These are phyloP conservation scores for Teunomyces tritomae DNA, from an alignment of 805 yeast species.

Conservation along the genomic window DNA sequence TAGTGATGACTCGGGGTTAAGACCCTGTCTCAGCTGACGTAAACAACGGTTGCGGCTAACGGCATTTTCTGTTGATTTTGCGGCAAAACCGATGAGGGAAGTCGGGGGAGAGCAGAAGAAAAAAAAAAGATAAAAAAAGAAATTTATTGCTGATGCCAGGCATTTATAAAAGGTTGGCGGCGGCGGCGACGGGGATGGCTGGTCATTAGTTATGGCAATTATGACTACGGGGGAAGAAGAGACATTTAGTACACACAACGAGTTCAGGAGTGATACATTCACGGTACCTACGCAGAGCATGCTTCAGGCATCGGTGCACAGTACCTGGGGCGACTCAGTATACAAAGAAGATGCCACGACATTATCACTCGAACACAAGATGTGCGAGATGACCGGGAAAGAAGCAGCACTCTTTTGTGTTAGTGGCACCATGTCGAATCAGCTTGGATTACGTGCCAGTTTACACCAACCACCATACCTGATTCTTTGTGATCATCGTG, in stretches of 20 bases:
- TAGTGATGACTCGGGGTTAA: background rate
- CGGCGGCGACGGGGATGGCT: background rate
- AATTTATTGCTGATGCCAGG: background rate
- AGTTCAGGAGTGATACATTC: slow-evolving; percentile 73
- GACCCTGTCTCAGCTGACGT: background rate
- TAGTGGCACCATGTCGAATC: slow-evolving; percentile 90
- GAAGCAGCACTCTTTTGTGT: slow-evolving; percentile 81
- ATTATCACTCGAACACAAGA: slow-evolving; percentile 55
- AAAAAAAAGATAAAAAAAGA: background rate
- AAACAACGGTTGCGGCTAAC: background rate
- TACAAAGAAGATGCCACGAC: slow-evolving; percentile 81
- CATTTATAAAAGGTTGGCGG: background rate
- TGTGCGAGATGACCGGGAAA: slow-evolving; percentile 71
- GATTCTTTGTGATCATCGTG: slow-evolving; percentile 80
- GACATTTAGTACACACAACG: slow-evolving; percentile 32
- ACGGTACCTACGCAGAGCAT: slow-evolving; percentile 79
- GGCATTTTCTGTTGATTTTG: background rate
- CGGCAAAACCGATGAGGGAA: background rate
- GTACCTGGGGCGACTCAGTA: slow-evolving; percentile 84
- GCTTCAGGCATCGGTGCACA: slow-evolving; percentile 31
- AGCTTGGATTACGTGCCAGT: slow-evolving; percentile 75
- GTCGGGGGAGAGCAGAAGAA: background rate
- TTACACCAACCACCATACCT: slow-evolving; percentile 80
- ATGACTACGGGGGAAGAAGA: slow-evolving; percentile 13
- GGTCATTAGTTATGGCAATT: background rate